A percentile compares a stretch with the other conserved stretches of the same genome.
These are phyloP conservation scores for Colletotrichum acutatum DNA, from an alignment of 2,329 filamentous ascomycete species.

Conservation along the genomic window DNA sequence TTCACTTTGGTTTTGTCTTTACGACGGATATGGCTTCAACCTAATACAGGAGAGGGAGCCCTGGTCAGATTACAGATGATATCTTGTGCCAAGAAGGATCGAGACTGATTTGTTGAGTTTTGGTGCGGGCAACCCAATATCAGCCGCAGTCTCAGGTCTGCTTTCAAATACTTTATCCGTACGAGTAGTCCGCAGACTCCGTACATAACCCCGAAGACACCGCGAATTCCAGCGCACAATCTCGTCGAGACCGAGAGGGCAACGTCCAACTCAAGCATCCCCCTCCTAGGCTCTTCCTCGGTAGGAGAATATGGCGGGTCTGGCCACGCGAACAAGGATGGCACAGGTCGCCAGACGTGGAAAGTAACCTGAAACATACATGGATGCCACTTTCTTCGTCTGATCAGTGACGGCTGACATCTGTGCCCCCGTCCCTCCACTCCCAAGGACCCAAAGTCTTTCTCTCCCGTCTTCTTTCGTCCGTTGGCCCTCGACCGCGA, in stretches of 20 bases:
- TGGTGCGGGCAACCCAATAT: not conserved
- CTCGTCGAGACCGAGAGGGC: not conserved
- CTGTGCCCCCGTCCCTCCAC: slow-evolving; percentile 19
- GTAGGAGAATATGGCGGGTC: slow-evolving; percentile 32
- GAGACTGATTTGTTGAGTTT: not conserved
- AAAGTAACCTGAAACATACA: slow-evolving; percentile 36
- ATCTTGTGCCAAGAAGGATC: not conserved
- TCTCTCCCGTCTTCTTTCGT: slow-evolving; percentile 4
- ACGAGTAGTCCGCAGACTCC: not conserved
- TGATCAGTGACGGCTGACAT: slow-evolving; percentile 34
- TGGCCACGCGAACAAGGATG: slow-evolving; percentile 32
- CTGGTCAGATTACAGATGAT: not conserved
- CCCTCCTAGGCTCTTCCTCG: slow-evolving; percentile 8
- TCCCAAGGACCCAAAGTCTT: not conserved
- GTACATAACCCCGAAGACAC: slow-evolving; percentile 6
- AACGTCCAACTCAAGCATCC: slow-evolving; percentile 9
- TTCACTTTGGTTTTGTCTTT: not conserved
- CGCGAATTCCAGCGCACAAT: slow-evolving; percentile 9
- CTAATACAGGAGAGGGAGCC: not conserved
- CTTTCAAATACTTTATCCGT: not conserved
- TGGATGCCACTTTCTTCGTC: slow-evolving; percentile 23
- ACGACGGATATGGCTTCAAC: slow-evolving; percentile 5
- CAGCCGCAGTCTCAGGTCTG: slow-evolving; percentile 3
- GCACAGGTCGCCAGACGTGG: slow-evolving; percentile 16
- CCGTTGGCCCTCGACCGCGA: not conserved